Percentiles rank a stretch among this genome's conserved stretches.
These are phyloP conservation scores for Boletus sp. DNA, from an alignment of 768 basidiomycete species.

Conservation along the genomic window DNA sequence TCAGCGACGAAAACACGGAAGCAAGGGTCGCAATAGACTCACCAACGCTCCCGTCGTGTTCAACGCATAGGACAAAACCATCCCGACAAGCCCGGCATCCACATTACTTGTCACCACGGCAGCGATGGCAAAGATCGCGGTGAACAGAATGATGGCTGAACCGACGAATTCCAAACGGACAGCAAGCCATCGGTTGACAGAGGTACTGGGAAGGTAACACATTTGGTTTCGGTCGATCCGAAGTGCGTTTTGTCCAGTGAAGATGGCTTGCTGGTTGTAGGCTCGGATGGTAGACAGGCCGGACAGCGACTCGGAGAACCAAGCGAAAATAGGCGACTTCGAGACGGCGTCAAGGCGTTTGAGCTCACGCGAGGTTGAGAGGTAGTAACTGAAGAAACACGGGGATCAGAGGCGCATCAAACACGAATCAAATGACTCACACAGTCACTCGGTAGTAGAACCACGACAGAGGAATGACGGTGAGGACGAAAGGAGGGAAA, in stretches of 20 bases:
- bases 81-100: conserved; percentile 83
- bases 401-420: background rate
- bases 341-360: conserved; percentile 88
- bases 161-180: conserved; percentile 84
- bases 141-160: conserved; percentile 70
- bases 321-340: conserved; percentile 87
- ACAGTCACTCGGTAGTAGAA: conserved; percentile 79
- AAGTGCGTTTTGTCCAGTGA: conserved; percentile 63
- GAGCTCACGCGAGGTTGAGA: conserved; percentile 81
- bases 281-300: conserved; percentile 84
- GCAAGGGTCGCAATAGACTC: conserved; percentile 18
- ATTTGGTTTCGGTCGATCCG: conserved; percentile 86
- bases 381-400: conserved; percentile 62
- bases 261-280: conserved; percentile 66
- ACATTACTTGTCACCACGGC: conserved; percentile 75
- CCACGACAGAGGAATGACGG: conserved; percentile 70
- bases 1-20: background rate
- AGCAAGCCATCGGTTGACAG: conserved; percentile 81
- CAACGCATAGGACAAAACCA: conserved; percentile 81
- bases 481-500: conserved; percentile 79
- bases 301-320: conserved; percentile 74
- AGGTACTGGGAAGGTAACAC: conserved; percentile 66
- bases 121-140: conserved; percentile 61
- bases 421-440: conserved; percentile 38
- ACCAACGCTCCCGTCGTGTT: conserved; percentile 82